phyloP scores from a whole-genome alignment of 805 yeast genomes.

The Maudiozyma pseudohumilis region DNA sequence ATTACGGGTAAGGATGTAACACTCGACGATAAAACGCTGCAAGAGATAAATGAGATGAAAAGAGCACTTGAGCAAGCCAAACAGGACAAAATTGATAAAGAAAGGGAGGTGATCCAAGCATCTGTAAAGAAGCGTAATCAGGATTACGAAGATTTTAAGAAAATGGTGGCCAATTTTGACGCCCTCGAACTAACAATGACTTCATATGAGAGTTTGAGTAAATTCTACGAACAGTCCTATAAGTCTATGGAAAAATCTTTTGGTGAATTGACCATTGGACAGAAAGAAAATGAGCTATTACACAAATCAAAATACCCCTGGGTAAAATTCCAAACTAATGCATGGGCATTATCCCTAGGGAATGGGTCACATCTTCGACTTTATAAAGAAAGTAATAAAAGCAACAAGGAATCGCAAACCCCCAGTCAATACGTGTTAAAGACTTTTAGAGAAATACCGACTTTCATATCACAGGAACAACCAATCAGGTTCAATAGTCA shows the following conservation, averaged over 20 bases:
- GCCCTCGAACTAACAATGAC: constrained; percentile 29
- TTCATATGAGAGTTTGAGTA: constrained; percentile 33
- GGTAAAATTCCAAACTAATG: constrained; percentile 24
- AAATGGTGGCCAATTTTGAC: constrained; percentile 10
- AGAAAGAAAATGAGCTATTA: constrained; percentile 14
- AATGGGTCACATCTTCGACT: constrained; percentile 15
- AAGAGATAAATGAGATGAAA: constrained; percentile 26
- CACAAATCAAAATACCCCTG: constrained; percentile 28
- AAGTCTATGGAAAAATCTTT: constrained; percentile 6
- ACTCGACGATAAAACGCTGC: constrained; percentile 27
- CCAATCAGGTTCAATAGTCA: constrained; percentile 10
- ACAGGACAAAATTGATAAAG: neutral
- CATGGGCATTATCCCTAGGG: constrained; percentile 28
- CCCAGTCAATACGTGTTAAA: constrained; percentile 11
- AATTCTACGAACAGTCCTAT: constrained; percentile 15
- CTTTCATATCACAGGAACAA: constrained; percentile 9
- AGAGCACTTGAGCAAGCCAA: constrained; percentile 9
- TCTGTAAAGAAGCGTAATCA: neutral
- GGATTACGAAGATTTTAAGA: constrained; percentile 6
- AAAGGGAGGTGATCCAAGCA: neutral
- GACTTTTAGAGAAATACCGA: constrained; percentile 14
- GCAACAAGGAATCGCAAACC: too few species aligned
- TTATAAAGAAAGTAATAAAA: constrained; percentile 17
- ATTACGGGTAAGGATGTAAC: constrained; percentile 13
- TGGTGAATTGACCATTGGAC: constrained; percentile 2